These are phyloP conservation scores for Rhodotorula glutinis DNA, from an alignment of 1,284 basidiomycete genomes.

Conservation along the genomic window DNA sequence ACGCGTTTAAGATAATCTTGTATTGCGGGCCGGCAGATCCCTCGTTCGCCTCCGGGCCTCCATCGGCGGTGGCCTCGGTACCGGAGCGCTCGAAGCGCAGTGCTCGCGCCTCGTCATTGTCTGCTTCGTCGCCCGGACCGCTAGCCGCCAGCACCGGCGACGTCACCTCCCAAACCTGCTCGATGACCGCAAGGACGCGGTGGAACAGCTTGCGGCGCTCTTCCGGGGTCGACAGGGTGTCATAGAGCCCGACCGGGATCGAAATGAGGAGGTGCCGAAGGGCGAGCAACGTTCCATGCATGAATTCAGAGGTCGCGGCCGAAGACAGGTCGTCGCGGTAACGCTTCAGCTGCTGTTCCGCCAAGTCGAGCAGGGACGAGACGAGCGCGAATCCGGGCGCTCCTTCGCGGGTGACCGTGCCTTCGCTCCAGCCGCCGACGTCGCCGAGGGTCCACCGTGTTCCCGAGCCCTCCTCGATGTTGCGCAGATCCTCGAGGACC, in stretches of 20 bases:
- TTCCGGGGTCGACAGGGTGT: slow-evolving; percentile 12
- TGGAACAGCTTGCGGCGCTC: slow-evolving; percentile 40
- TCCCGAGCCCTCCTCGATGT: slow-evolving; percentile 13
- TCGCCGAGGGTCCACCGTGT: slow-evolving; percentile 26
- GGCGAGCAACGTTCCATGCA: slow-evolving; percentile 48
- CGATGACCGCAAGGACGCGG: slow-evolving; percentile 39
- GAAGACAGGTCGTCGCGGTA: slow-evolving; percentile 37
- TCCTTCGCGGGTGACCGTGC: not conserved
- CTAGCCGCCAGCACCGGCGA: slow-evolving; percentile 46
- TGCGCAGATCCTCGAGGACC: slow-evolving; percentile 34
- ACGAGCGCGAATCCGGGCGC: slow-evolving; percentile 28
- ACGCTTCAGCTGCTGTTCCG: slow-evolving; percentile 37
- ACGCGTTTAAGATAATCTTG: slow-evolving; percentile 48
- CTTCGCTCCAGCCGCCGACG: slow-evolving; percentile 29
- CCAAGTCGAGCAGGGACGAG: slow-evolving; percentile 34
- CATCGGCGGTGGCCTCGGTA: slow-evolving; percentile 29
- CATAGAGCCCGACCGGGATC: slow-evolving; percentile 23
- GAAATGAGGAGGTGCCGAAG: slow-evolving; percentile 45
- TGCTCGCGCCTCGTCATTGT: slow-evolving; percentile 15
- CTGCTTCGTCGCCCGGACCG: slow-evolving; percentile 39
- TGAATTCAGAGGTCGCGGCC: slow-evolving; percentile 43
- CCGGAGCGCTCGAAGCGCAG: not conserved
- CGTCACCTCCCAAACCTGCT: slow-evolving; percentile 46
- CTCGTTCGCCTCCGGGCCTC: slow-evolving; percentile 4
- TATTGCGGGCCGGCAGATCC: slow-evolving; percentile 44